Conservation (phyloP, 1,284 basidiomycete genomes). For the Trametes hirsuta region DNA sequence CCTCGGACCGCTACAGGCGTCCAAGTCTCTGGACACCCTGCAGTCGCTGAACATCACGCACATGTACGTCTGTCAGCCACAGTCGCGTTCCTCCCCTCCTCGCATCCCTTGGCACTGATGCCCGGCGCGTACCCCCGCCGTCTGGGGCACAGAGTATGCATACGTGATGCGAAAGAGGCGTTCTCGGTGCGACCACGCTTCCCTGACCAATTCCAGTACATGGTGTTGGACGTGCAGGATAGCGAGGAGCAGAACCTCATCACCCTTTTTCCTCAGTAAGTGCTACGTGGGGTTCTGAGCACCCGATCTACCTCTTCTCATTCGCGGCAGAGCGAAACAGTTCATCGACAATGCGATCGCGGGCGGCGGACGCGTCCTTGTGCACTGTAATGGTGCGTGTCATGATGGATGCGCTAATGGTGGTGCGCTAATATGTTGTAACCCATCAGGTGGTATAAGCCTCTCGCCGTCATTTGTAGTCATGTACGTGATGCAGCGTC, state of each 20-base stretch:
- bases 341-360: slow-evolving; percentile 81
- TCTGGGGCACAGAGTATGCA: slow-evolving; percentile 68
- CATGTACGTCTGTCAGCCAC: slow-evolving; percentile 66
- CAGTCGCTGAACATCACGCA: slow-evolving; percentile 76
- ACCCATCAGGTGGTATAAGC: slow-evolving; percentile 77
- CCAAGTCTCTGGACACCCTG: slow-evolving; percentile 76
- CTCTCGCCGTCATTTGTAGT: slow-evolving; percentile 88
- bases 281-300: slow-evolving; percentile 8
- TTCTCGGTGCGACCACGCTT: slow-evolving; percentile 88
- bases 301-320: not conserved
- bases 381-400: slow-evolving; percentile 85
- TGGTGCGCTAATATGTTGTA: not conserved
- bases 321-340: slow-evolving; percentile 59
- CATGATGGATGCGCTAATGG: not conserved
- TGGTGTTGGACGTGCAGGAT: slow-evolving; percentile 88
- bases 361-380: slow-evolving; percentile 77
- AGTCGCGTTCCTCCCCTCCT: slow-evolving; percentile 5
- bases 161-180: slow-evolving; percentile 85
- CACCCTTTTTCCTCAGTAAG: slow-evolving; percentile 76
- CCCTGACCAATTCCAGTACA: slow-evolving; percentile 77
- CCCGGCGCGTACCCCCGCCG: not conserved
- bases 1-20: slow-evolving; percentile 88
- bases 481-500: slow-evolving; percentile 90
- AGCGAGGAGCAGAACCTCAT: slow-evolving; percentile 91
- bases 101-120: not conserved